Conservation (phyloP, 2,329 filamentous ascomycete genomes). For the Trichoderma citrinoviride region DNA sequence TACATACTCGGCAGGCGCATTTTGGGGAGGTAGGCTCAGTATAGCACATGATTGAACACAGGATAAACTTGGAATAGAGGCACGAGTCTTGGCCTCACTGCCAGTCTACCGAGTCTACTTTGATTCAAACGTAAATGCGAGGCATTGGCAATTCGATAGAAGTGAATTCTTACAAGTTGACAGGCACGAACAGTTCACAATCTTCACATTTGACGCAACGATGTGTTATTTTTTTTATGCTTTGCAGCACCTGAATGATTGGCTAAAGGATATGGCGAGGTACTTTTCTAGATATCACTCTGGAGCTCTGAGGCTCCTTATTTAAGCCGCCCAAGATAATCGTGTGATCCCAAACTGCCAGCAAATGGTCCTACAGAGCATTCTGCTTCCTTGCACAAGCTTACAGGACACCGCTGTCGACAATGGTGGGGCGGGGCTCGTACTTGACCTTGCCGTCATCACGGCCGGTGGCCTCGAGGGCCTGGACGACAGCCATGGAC, state of each 20-base stretch:
- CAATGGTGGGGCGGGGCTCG: conserved; percentile 57
- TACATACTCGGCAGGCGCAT: conserved; percentile 15
- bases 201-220: not conserved
- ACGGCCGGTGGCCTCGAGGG: conserved; percentile 60
- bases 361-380: conserved; percentile 25
- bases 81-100: not conserved
- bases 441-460: conserved; percentile 55
- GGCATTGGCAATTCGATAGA: not conserved
- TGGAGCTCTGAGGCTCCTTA: not conserved
- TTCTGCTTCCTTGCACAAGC: conserved; percentile 16
- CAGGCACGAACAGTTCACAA: not conserved
- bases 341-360: conserved; percentile 5
- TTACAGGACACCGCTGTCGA: conserved; percentile 52
- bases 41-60: conserved; percentile 6
- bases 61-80: not conserved
- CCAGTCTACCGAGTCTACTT: too few species aligned
- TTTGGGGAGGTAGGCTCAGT: not conserved
- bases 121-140: not conserved
- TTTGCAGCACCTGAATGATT: conserved; percentile 14
- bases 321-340: not conserved
- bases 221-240: conserved; percentile 13
- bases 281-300: conserved; percentile 1
- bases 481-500: conserved; percentile 55
- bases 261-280: conserved; percentile 9
- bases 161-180: too few species aligned